Percentiles rank a stretch among this genome's conserved stretches.
Conservation (phyloP, 768 basidiomycete species). For the Cubamyces lactineus region DNA sequence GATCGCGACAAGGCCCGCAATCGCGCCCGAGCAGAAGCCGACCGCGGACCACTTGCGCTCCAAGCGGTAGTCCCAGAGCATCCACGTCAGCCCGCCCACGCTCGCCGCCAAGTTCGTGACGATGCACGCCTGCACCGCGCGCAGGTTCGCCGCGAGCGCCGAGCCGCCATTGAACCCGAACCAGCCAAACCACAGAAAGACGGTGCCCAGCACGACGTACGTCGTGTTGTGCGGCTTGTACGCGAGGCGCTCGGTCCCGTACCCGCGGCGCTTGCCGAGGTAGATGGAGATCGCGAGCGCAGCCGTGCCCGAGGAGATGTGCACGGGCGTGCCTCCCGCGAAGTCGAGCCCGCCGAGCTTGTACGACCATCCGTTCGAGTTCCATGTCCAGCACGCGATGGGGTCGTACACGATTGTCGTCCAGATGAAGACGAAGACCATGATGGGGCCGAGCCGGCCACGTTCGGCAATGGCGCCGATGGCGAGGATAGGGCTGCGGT, state of each 20-base stretch:
- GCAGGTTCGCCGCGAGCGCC: conserved; percentile 85
- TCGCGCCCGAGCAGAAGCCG: conserved; percentile 95
- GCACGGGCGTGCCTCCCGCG: conserved; percentile 95
- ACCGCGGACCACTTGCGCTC: conserved; percentile 94
- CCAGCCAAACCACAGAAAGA: conserved; percentile 95
- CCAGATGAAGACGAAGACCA: conserved; percentile 93
- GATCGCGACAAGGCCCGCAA: conserved; percentile 88
- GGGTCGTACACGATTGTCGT: conserved; percentile 86
- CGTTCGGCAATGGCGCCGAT: conserved; percentile 94
- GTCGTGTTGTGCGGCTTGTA: conserved; percentile 96
- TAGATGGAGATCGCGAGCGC: conserved; percentile 90
- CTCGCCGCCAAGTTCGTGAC: conserved; percentile 92
- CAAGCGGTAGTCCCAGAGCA: conserved; percentile 93
- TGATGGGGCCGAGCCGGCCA: conserved; percentile 78
- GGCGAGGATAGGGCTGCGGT: conserved; percentile 75
- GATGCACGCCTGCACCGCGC: conserved; percentile 87
- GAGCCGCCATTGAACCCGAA: conserved; percentile 95
- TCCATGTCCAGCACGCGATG: conserved; percentile 98
- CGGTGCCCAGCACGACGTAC: conserved; percentile 92
- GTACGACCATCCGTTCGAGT: conserved; percentile 74
- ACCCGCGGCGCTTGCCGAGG: conserved; percentile 89
- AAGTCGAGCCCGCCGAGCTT: conserved; percentile 86
- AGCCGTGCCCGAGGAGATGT: conserved; percentile 92
- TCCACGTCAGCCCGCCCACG: conserved; percentile 90
- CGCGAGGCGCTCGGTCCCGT: conserved; percentile 86